phyloP scores from a whole-genome alignment of 2,329 filamentous ascomycete species.

The Epichloe bromicola region DNA sequence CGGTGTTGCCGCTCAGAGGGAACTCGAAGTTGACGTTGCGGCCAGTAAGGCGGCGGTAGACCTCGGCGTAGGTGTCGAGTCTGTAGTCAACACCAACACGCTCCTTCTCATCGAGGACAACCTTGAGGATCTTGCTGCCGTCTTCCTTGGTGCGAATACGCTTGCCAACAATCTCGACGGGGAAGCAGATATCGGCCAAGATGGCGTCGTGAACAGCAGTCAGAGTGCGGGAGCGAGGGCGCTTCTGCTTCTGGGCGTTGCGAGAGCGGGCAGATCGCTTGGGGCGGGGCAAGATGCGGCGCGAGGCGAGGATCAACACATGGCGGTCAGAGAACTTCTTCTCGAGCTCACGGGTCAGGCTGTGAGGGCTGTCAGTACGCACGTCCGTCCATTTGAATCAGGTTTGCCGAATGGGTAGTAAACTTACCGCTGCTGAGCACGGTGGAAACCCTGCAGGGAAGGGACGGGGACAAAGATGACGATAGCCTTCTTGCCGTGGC shows the following conservation, averaged over 20 bases:
- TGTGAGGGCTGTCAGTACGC: constrained; percentile 24
- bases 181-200: constrained; percentile 95
- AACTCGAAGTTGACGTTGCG: constrained; percentile 98
- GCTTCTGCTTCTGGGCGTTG: constrained; percentile 97
- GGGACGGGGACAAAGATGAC: constrained; percentile 99
- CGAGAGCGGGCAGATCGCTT: constrained; percentile 96
- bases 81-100: constrained; percentile 98
- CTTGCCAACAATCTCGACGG: constrained; percentile 99
- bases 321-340: constrained; percentile 99
- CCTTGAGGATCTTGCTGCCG: constrained; percentile 96
- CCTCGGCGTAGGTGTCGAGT: constrained; percentile 98
- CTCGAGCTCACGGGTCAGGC: constrained; percentile 99
- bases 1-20: constrained; percentile 61
- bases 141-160: constrained; percentile 97
- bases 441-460: constrained; percentile 97
- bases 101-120: constrained; percentile 99
- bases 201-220: constrained; percentile 98
- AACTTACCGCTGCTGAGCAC: constrained; percentile 96
- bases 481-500: constrained; percentile 99
- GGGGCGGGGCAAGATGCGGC: constrained; percentile 95
- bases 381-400: neutral
- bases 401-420: neutral
- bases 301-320: constrained; percentile 96
- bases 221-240: constrained; percentile 91
- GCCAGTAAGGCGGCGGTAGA: constrained; percentile 96